Evolutionary conservation across 495 filamentous ascomycete genomes (phyloP).

Genomic region (Penicillium longicatenatum): DNA sequence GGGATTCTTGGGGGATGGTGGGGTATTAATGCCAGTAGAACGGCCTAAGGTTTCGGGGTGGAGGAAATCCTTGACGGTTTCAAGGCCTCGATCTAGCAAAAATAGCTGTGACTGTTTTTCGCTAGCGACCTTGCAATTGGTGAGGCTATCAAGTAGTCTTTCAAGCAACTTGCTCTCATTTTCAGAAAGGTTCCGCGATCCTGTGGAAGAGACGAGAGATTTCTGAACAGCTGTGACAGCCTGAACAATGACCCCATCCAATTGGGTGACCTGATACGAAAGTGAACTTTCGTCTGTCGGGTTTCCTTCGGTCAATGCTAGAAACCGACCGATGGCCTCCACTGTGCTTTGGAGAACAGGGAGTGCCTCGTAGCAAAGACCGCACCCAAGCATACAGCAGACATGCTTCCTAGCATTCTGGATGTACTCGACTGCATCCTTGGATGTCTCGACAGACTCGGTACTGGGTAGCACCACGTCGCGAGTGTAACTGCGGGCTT

Average conservation of each 20-base stretch:
- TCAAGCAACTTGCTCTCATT: conserved; percentile 6
- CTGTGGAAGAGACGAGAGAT: conserved; percentile 23
- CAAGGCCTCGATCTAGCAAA: conserved; percentile 18
- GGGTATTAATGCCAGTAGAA: conserved; percentile 7
- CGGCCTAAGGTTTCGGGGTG: conserved; percentile 1
- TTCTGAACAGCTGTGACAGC: conserved; percentile 45
- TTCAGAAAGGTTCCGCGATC: conserved; percentile 11
- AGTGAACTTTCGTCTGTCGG: conserved; percentile 3
- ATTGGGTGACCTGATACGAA: conserved; percentile 20
- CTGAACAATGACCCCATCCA: conserved; percentile 48
- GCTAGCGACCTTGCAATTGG: conserved; percentile 4
- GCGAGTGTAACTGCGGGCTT: conserved; percentile 14
- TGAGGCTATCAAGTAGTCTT: conserved; percentile 10
- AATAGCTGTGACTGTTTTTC: conserved; percentile 7
- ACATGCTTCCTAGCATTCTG: conserved; percentile 12
- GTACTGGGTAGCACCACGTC: conserved; percentile 7
- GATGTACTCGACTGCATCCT: conserved; percentile 4
- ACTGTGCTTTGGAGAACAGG: conserved; percentile 17
- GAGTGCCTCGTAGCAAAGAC: conserved; percentile 17
- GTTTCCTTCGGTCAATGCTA: conserved; percentile 5
- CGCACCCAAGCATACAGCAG: conserved; percentile 34
- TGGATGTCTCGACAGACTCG: conserved; percentile 9
- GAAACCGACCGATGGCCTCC: conserved; percentile 7
- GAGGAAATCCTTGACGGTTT: conserved; percentile 6
- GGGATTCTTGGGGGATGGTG: neutral